phyloP scores from a whole-genome alignment of 805 yeast species.

The Teunomyces tritomae region DNA sequence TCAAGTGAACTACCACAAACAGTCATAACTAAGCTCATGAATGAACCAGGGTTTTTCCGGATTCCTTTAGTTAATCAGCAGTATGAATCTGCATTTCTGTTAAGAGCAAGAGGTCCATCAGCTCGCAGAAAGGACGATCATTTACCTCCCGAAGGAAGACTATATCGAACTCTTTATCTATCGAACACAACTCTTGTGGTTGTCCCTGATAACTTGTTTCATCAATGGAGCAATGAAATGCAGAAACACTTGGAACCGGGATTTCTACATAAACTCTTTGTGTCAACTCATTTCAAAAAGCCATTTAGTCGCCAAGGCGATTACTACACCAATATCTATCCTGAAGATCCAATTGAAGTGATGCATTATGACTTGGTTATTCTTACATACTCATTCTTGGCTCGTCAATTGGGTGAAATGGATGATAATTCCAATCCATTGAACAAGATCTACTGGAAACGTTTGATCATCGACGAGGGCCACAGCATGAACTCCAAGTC shows the following conservation, averaged over 20 bases:
- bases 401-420: slow-evolving; percentile 34
- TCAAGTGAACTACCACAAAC: slow-evolving; percentile 42
- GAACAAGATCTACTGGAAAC: slow-evolving; percentile 55
- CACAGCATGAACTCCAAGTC: slow-evolving; percentile 57
- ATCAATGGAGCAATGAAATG: slow-evolving; percentile 63
- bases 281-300: slow-evolving; percentile 31
- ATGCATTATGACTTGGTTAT: slow-evolving; percentile 52
- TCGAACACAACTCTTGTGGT: slow-evolving; percentile 57
- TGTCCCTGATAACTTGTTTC: slow-evolving; percentile 64
- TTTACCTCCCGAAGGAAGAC: slow-evolving; percentile 15
- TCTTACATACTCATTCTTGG: slow-evolving; percentile 46
- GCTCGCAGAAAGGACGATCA: slow-evolving; percentile 13
- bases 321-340: slow-evolving; percentile 17
- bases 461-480: slow-evolving; percentile 74
- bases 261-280: slow-evolving; percentile 32
- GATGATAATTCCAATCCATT: slow-evolving; percentile 31
- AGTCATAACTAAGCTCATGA: slow-evolving; percentile 33
- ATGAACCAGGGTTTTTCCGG: slow-evolving; percentile 47
- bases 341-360: slow-evolving; percentile 28
- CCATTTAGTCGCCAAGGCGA: slow-evolving; percentile 12
- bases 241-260: slow-evolving; percentile 48
- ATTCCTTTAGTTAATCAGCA: slow-evolving; percentile 20
- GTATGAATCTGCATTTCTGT: slow-evolving; percentile 19
- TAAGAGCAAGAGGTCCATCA: slow-evolving; percentile 17
- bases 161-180: slow-evolving; percentile 34